Evolutionary conservation across 108 stramenopile species (phyloP).

Genomic region (Pseudonitzschia multiseries): DNA sequence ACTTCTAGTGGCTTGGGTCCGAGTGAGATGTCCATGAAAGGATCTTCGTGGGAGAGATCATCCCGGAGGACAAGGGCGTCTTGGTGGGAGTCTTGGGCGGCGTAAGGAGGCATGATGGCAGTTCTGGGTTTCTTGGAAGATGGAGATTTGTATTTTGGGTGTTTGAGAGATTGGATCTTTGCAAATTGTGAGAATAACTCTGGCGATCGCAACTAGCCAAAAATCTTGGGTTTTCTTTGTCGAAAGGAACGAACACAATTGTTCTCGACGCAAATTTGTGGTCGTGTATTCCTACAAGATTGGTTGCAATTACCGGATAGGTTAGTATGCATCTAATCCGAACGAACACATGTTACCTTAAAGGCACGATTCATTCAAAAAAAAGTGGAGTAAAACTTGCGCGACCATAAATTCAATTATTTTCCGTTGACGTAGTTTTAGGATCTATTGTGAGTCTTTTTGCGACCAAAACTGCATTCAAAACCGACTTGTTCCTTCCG

Average conservation of each 20-base stretch:
- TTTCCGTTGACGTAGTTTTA: not conserved
- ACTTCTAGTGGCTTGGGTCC: not conserved
- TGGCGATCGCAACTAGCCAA: too few relatives aligned
- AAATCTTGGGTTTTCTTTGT: too few relatives aligned
- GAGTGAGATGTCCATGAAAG: not conserved
- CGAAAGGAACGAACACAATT: too few relatives aligned
- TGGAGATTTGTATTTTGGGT: not conserved
- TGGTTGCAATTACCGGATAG: too few relatives aligned
- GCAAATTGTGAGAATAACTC: not conserved
- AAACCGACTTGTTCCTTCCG: not conserved
- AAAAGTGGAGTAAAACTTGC: not conserved
- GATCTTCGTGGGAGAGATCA: not conserved
- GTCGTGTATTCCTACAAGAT: too few relatives aligned
- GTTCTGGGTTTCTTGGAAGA: not conserved
- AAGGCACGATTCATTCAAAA: not conserved
- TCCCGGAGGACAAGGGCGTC: not conserved
- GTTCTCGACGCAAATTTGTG: too few relatives aligned
- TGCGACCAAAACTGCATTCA: not conserved
- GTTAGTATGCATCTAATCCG: too few relatives aligned
- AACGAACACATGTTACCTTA: not conserved
- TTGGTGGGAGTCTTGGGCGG: not conserved
- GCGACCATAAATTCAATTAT: not conserved
- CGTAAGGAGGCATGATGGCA: constrained; percentile 2
- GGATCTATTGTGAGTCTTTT: not conserved
- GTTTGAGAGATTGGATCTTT: not conserved